Evolutionary conservation across 1,284 basidiomycete genomes (phyloP), one percentile per base, ranked within the genome.

Genomic region (Trametes sp.): DNA sequence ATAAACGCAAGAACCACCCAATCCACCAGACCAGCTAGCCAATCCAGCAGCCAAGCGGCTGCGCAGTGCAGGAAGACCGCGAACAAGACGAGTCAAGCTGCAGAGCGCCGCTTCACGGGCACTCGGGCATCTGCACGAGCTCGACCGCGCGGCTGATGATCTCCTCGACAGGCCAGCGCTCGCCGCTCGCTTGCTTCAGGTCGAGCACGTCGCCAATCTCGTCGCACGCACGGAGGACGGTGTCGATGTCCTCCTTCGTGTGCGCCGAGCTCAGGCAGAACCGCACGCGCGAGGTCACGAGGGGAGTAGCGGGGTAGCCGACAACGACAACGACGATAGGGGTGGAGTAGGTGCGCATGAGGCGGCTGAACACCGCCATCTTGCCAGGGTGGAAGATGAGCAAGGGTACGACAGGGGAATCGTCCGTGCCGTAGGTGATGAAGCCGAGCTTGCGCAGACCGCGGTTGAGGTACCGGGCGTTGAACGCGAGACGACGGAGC

Each of bases 241-340:
- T 81, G 79, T 99, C 97, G 58, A 99, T 88, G 73, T 99, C 98
- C 73, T 96, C 90, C 82, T 99, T 99, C 62, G 97, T 98, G 81
- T 99, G 97, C 57, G 95, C 84, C 5, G 97, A 93, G 60, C 93
- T 95, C 24, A 98, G 84, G 75, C 98, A 99, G 84, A 98, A 98
- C 70, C 97, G 84, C 42, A 97, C 95, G 24, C 98, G 87, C 48
- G 89, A 88, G 2, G 94, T 94, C 66, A 96, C 90, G 52, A 99
- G 87, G 10, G 96, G 92, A 24, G 96, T 98, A 0, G 96, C 96
- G 4, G 96, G 96, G 76, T 96, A 97, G 19, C 90, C 92, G 26
- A 97, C 95, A 49, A 95, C 91, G 48, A 98, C 95, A 21, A 95
- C 88, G 8, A 95, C 86, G 66, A 98, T 94, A 0, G 94, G 92